Base-by-base conservation (phyloP, 2,329 filamentous ascomycete genomes). In the Leptodontidium sp. region DNA sequence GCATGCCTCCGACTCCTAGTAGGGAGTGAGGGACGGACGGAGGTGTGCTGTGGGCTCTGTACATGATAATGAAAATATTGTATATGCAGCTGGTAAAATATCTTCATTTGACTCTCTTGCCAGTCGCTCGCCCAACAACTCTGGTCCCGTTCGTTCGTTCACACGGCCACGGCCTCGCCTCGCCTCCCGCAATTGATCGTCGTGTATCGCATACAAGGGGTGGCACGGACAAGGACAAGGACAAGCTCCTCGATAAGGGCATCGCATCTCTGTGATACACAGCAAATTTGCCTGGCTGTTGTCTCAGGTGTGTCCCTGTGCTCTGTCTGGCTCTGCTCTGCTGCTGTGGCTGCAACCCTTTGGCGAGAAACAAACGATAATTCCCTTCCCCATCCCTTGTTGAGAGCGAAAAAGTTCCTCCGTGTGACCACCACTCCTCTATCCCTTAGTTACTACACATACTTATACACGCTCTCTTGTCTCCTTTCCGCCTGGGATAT, bases 361-460 rank as follows among this genome's bases (percentile, higher is more conserved):
- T 69, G 67, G 67, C 68, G 64, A 72, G 69, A 69, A 67, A 59
- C 68, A 68, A 70, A 69, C 67, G 68, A 72, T 69, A 72, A 68
- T 70, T 70, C 53, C 63, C 47, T 21, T 65, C 63, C 66, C 49
- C 35, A 50, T 32, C 66, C 66, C 43, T 58, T 67, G 38, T 68
- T 63, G 64, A 65, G 66, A 69, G 38, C 38, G 38, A 40, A 68
- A 62, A 69, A 70, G 67, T 68, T 68, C 65, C 49, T 65, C 65
- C 71, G 70, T 71, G 72, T 74, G 72, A 75, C 73, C 72, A 26
- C 47, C 15, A 47, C 68, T 45, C 29, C 21, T 67, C 58, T 45
- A 64, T 49, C 45, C 53, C 61, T 62, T 58, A 38, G 32, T 40
- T 40, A 64, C 32, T n/a, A 35, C 52, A 9, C 11, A 1, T 35